Conservation (phyloP, 257 asterid genomes). For the Fraxinus americana region DNA sequence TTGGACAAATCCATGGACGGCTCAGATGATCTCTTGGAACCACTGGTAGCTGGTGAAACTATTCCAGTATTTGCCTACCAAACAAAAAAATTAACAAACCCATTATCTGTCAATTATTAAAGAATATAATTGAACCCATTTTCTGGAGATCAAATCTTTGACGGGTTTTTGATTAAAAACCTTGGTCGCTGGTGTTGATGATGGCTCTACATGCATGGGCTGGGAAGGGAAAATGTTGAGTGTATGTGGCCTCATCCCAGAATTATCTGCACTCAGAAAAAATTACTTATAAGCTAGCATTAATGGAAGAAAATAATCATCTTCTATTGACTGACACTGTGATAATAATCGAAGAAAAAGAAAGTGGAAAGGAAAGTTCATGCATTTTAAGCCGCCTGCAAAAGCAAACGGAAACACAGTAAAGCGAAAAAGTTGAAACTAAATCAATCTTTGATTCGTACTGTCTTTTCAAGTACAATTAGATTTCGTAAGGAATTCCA, state of each 20-base stretch:
- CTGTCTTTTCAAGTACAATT: conserved; percentile 4
- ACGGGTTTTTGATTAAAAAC: conserved; percentile 25
- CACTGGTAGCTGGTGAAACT: conserved; percentile 55
- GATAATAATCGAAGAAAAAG: conserved; percentile 3
- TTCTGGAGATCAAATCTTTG: background rate
- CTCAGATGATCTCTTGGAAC: conserved; percentile 76
- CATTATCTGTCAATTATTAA: conserved; percentile 12
- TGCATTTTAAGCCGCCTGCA: conserved; percentile 14
- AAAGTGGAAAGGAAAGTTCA: conserved; percentile 7
- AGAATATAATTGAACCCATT: background rate
- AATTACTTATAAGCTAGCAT: background rate
- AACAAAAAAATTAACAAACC: conserved; percentile 35
- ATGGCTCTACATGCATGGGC: conserved; percentile 92
- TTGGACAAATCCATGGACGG: conserved; percentile 74
- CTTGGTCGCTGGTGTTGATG: conserved; percentile 46
- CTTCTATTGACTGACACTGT: background rate
- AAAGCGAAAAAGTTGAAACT: background rate
- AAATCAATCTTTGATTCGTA: background rate
- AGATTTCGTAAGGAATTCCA: conserved; percentile 33
- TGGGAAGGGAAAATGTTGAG: conserved; percentile 91
- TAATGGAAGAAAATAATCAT: background rate
- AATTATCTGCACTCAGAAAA: conserved; percentile 49
- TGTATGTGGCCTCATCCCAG: conserved; percentile 75
- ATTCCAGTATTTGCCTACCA: conserved; percentile 58
- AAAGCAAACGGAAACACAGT: background rate